phyloP scores from a whole-genome alignment of 2,329 filamentous ascomycete species.

The Aspergillus alliaceus region DNA sequence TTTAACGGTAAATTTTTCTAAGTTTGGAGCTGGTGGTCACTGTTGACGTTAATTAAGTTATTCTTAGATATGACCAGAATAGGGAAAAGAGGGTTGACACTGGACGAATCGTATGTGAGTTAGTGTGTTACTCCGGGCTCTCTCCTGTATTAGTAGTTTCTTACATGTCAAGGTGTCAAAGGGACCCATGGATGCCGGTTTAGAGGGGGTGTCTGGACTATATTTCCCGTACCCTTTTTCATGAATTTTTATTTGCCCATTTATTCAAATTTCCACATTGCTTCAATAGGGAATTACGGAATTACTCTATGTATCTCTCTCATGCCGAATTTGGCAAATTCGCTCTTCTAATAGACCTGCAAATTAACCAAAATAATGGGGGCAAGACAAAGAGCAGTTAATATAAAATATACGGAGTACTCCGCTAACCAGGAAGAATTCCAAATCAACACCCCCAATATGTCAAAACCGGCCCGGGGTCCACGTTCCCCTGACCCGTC shows the following conservation, averaged over 20 bases:
- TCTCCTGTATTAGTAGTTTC: too few species aligned
- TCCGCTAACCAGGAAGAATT: background rate
- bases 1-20: constrained; percentile 3
- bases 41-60: background rate
- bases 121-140: too few species aligned
- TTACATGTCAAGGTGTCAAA: constrained; percentile 1
- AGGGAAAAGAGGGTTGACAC: background rate
- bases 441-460: background rate
- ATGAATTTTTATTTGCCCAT: background rate
- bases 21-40: background rate
- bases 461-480: background rate
- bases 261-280: too few species aligned
- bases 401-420: background rate
- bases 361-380: background rate
- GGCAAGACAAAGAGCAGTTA: background rate
- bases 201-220: too few species aligned
- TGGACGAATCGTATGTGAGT: too few species aligned
- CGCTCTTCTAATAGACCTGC: background rate
- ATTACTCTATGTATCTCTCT: too few species aligned
- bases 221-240: too few species aligned
- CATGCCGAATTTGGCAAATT: background rate
- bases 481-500: constrained; percentile 1
- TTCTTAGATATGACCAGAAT: background rate
- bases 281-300: too few species aligned
- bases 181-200: too few species aligned